These are phyloP conservation scores for Uronychia binucleata DNA, from an alignment of 73 alveolate species.

Conservation along the genomic window DNA sequence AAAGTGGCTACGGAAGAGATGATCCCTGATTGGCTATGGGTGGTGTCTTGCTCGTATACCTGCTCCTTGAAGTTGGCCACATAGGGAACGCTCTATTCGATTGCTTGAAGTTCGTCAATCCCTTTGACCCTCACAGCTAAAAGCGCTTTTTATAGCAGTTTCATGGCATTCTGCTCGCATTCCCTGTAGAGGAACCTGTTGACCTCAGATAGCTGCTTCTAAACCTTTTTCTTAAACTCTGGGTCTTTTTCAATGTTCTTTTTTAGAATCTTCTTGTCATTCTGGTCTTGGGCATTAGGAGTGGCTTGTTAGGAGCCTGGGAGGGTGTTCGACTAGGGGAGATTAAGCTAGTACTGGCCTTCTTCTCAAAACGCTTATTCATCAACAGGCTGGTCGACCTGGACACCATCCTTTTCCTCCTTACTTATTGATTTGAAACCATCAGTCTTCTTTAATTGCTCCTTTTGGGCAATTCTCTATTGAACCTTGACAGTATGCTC, in stretches of 20 bases:
- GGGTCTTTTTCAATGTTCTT: background rate
- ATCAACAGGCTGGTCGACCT: background rate
- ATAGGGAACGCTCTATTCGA: background rate
- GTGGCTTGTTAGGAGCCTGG: background rate
- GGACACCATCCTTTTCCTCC: background rate
- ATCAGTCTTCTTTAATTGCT: background rate
- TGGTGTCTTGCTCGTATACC: background rate
- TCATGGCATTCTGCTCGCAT: background rate
- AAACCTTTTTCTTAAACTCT: background rate
- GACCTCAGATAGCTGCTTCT: background rate
- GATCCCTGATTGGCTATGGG: background rate
- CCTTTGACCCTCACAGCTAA: background rate
- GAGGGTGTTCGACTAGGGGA: background rate
- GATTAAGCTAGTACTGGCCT: background rate
- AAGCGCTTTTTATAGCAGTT: background rate
- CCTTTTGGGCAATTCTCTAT: background rate
- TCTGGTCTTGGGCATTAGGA: background rate
- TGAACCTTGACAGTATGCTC: background rate
- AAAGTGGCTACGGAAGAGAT: background rate
- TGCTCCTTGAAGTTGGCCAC: background rate
- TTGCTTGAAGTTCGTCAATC: background rate
- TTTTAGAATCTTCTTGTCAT: background rate
- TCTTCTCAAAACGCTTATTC: background rate
- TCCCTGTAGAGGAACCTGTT: background rate
- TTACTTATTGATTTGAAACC: background rate